Evolutionary conservation across 2,329 filamentous ascomycete species (phyloP).

Genomic region (Thelonectria blattea): DNA sequence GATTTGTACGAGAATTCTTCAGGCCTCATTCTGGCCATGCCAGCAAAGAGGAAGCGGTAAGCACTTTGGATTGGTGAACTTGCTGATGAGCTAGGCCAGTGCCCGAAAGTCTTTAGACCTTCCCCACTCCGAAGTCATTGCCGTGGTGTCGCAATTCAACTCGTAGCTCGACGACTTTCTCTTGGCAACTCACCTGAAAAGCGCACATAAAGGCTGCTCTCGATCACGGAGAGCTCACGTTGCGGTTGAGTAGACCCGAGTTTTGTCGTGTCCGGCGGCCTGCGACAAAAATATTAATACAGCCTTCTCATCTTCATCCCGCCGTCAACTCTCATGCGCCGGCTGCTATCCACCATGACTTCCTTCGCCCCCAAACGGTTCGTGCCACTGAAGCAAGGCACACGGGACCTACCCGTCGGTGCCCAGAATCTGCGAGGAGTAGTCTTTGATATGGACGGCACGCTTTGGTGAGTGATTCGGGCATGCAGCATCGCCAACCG

Average conservation of each 20-base stretch:
- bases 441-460: constrained; percentile 95
- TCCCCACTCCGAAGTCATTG: constrained; percentile 8
- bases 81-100: neutral
- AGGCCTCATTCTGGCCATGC: neutral
- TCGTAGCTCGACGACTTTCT: constrained; percentile 1
- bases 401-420: constrained; percentile 37
- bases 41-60: neutral
- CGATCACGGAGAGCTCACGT: neutral
- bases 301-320: neutral
- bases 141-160: constrained; percentile 2
- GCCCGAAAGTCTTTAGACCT: neutral
- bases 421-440: constrained; percentile 62
- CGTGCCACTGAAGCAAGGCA: constrained; percentile 57
- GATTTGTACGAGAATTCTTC: neutral
- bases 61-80: neutral
- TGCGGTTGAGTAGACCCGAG: neutral
- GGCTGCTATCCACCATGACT: constrained; percentile 51
- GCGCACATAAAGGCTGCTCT: neutral
- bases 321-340: constrained; percentile 29
- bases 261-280: neutral
- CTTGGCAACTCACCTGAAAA: neutral
- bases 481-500: neutral
- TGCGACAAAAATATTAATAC: neutral
- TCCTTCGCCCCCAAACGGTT: constrained; percentile 54
- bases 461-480: constrained; percentile 73